Base-by-base conservation (phyloP, 768 basidiomycete genomes). In the Boletus speciosus region DNA sequence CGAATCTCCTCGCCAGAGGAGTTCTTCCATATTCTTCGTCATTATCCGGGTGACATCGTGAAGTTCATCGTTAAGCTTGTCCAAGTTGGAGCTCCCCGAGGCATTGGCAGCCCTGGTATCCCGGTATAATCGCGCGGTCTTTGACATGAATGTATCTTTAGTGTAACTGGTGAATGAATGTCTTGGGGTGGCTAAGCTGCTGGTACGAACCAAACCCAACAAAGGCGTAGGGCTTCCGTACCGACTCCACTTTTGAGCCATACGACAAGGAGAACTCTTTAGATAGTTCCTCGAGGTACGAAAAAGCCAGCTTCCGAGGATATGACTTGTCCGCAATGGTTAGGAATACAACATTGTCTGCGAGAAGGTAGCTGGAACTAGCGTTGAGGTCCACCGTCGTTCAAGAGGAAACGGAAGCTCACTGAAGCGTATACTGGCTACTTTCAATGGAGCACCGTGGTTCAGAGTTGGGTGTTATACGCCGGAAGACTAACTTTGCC, bases 21-120 rank as follows among this genome's bases (percentile, higher is more conserved):
- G 76, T 72, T 99, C 97, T 73, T 99, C 97, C 96, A 99, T 99
- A 67, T 99, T 98, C 78, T 99, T 98, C 9, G 97, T 98, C 97
- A 99, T 98, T 72, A 99, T 98, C 60, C 93, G 79, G 46, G 97
- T 98, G 55, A 99, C 97, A 66, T 99, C 97, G 67, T 97, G 93
- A 36, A 99, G 76, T 61, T 99, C 96, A 64, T 93, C 94, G 65
- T 98, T 98, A 43, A 99, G 77, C 71, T 80, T 88, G 70, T 94
- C 93, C 51, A 99, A 71, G 50, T 82, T 81, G 12, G 84, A 86
- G 52, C 77, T 64, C 19, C 75, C 80, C 21, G 86, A 79, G 21
- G 88, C 85, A 55, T 71, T 83, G 21, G 89, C 89, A 45, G 92
- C 91, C 60, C 95, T 82, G 43, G 95, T 93, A 71, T 99, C 97